Evolutionary conservation across 371 early-diverging fungal genomes (phyloP).

Genomic region (Mucor lusitanicus): DNA sequence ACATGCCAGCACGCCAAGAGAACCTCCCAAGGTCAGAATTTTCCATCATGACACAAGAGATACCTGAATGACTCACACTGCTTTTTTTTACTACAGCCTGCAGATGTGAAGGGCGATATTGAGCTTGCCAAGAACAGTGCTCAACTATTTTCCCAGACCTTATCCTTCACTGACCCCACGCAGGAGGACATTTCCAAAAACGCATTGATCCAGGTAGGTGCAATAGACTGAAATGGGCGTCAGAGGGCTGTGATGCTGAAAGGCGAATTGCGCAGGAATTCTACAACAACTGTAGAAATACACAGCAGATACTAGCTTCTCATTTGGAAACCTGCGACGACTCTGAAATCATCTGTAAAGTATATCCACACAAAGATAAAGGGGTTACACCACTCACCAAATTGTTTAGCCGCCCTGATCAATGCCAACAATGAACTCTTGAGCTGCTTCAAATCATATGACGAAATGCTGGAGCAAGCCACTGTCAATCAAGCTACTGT

Average conservation of each 20-base stretch:
- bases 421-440: slow-evolving; percentile 49
- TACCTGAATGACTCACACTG: background rate
- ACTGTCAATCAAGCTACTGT: slow-evolving; percentile 40
- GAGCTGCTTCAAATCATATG: slow-evolving; percentile 49
- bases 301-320: slow-evolving; percentile 32
- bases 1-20: slow-evolving; percentile 10
- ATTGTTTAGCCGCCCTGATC: slow-evolving; percentile 37
- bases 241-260: background rate
- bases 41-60: background rate
- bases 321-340: slow-evolving; percentile 43
- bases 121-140: slow-evolving; percentile 52
- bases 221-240: background rate
- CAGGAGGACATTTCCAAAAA: slow-evolving; percentile 51
- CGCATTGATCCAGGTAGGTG: slow-evolving; percentile 41
- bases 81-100: slow-evolving; percentile 1
- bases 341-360: slow-evolving; percentile 44
- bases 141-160: slow-evolving; percentile 46
- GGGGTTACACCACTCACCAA: slow-evolving; percentile 1
- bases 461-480: slow-evolving; percentile 51
- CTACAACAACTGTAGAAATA: slow-evolving; percentile 39
- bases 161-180: slow-evolving; percentile 56
- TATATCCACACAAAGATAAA: background rate
- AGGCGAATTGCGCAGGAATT: slow-evolving; percentile 36
- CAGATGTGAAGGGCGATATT: slow-evolving; percentile 25
- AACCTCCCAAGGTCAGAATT: slow-evolving; percentile 12